Base-by-base conservation (phyloP, 2,329 filamentous ascomycete species). In the Eutypella sp. region DNA sequence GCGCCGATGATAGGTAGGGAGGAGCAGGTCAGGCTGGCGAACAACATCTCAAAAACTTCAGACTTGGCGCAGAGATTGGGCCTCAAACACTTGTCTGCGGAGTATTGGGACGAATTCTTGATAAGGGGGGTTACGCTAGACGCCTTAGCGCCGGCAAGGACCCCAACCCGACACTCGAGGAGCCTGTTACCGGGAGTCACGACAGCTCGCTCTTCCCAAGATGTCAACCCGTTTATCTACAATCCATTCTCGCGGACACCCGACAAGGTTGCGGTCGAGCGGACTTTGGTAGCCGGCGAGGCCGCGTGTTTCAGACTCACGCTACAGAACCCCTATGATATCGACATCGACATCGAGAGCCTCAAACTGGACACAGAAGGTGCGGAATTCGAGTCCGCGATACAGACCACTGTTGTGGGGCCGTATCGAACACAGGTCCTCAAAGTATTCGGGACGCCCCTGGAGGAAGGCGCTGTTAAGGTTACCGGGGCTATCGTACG, bases 61-160 rank as follows among this genome's bases (percentile, higher is more conserved):
- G 80, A 76, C 25, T 80, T 93, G n/a, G 85, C 87, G 1, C 80
- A 79, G 49, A 84, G 87, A 48, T 68, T 96, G 22, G 90, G 90
- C 1, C 69, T 90, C 23, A 71, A 77, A 5, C 69, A 85, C 46
- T 67, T 92, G 36, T 76, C 82, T 43, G 90, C 89, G 5, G 87
- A 93, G 55, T 99, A 96, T 62, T 99, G 93, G 93, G 93, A 99
- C 63, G 89, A 96, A 59, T 97, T 97, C 57, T 73, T 99, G 8
- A 78, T 99, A 40, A 83, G 93, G 41, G 82, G 82, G 51, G 72
- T 95, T 55, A 79, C 84, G 45, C 71, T 95, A 37, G 80, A 90
- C 42, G 73, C 85, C 20, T 65, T 81, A 31, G 71, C 82, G 9
- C 67, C 72, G 36, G 75, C 76, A 10, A 76, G 79, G 53, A 76